Percentiles rank a stretch among this genome's conserved stretches.
These are phyloP conservation scores for Colletotrichum melonis DNA, from an alignment of 2,329 filamentous ascomycete species.

Conservation along the genomic window DNA sequence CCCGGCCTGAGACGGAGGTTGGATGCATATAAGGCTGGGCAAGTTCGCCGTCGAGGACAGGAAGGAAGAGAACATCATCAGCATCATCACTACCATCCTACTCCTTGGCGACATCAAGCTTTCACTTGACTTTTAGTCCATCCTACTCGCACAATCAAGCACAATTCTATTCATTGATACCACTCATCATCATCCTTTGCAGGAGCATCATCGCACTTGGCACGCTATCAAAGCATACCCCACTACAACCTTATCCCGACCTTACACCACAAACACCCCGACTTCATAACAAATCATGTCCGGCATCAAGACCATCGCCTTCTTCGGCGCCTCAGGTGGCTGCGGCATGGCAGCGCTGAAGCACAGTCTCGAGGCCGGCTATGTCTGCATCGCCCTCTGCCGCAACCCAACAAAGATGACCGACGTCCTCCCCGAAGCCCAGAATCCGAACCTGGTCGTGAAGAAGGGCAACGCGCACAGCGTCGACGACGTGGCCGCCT, in stretches of 20 bases:
- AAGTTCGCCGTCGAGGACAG: background rate
- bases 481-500: slow-evolving; percentile 44
- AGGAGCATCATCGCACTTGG: background rate
- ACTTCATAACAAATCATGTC: slow-evolving; percentile 18
- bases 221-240: background rate
- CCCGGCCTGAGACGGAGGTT: background rate
- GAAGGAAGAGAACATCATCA: background rate
- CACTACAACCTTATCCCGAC: background rate
- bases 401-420: slow-evolving; percentile 54
- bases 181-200: background rate
- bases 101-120: background rate
- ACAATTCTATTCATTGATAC: background rate
- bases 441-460: slow-evolving; percentile 49
- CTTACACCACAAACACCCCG: background rate
- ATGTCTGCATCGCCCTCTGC: slow-evolving; percentile 53
- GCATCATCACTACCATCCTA: background rate
- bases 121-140: background rate
- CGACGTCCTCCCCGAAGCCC: slow-evolving; percentile 42
- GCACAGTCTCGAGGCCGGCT: slow-evolving; percentile 48
- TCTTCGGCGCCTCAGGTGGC: slow-evolving; percentile 57
- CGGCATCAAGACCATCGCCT: slow-evolving; percentile 43
- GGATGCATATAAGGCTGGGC: slow-evolving; percentile 1
- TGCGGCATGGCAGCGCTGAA: slow-evolving; percentile 52
- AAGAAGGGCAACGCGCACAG: slow-evolving; percentile 52
- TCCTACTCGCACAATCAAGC: background rate